phyloP scores from a whole-genome alignment of 768 basidiomycete species.

The Amyloporia xantha region DNA sequence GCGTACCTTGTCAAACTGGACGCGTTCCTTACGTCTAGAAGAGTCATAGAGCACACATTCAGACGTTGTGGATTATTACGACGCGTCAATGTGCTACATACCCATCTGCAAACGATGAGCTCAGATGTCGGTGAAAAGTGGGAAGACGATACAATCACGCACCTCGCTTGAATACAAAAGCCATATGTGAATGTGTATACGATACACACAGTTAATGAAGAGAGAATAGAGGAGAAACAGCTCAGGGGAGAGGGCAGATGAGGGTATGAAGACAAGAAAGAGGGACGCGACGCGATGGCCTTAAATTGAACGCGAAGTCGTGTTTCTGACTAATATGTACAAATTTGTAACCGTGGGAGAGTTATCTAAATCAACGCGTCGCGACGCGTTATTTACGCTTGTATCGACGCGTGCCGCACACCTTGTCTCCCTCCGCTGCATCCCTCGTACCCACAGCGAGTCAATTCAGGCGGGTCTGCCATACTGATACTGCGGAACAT shows the following conservation, averaged over 20 bases:
- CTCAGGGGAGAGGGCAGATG: constrained; percentile 22
- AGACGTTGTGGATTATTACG: constrained; percentile 4
- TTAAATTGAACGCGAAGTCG: constrained; percentile 17
- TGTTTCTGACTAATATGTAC: constrained; percentile 16
- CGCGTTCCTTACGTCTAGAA: constrained; percentile 77
- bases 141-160: constrained; percentile 16
- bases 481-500: too few species aligned
- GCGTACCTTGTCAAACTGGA: constrained; percentile 87
- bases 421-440: too few species aligned
- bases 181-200: constrained; percentile 30
- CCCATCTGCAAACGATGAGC: constrained; percentile 36
- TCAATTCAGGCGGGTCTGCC: too few species aligned
- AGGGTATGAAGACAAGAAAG: constrained; percentile 19
- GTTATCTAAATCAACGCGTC: constrained; percentile 8
- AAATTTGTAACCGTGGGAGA: constrained; percentile 5
- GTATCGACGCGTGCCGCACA: too few species aligned
- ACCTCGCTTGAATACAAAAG: constrained; percentile 56
- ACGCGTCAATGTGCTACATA: constrained; percentile 32
- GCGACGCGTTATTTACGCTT: constrained; percentile 17
- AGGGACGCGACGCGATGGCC: constrained; percentile 20
- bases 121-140: constrained; percentile 8
- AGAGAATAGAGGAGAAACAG: constrained; percentile 7
- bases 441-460: too few species aligned
- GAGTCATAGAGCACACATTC: constrained; percentile 11
- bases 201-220: constrained; percentile 3